Evolutionary conservation across 225 moss, liverwort and hornwort species (phyloP).

Genomic region (Takakia lepidozioides): DNA sequence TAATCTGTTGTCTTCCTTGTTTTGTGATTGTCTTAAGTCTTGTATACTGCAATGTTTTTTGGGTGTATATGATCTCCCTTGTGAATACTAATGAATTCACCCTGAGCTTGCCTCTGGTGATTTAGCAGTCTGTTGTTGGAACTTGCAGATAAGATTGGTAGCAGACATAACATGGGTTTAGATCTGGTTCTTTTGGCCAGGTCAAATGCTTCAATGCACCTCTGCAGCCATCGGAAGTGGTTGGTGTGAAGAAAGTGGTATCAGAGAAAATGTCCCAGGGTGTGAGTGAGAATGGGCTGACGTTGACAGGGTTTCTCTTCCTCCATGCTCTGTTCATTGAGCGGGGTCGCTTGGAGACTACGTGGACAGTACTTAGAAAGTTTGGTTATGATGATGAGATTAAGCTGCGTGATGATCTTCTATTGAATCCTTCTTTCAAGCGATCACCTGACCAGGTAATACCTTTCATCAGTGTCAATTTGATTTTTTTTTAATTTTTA

Average conservation of each 20-base stretch:
- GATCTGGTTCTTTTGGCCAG: conserved; percentile 20
- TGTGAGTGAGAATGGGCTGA: conserved; percentile 85
- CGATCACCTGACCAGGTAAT: conserved; percentile 81
- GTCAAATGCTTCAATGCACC: conserved; percentile 99
- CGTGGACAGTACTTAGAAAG: conserved; percentile 95
- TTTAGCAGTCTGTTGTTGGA: too few species aligned
- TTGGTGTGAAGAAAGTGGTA: conserved; percentile 92
- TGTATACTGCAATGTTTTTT: too few species aligned
- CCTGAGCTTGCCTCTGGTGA: too few species aligned
- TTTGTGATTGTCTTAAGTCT: too few species aligned
- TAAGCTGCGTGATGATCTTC: conserved; percentile 76
- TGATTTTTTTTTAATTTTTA: too few species aligned
- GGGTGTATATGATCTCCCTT: too few species aligned
- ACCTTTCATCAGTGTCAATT: too few species aligned
- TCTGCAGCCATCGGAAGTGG: conserved; percentile 87
- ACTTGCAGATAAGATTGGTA: too few species aligned
- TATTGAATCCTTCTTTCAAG: conserved; percentile 77
- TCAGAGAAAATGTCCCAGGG: conserved; percentile 97
- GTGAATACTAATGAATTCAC: too few species aligned
- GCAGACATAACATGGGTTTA: too few species aligned
- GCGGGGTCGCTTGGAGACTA: conserved; percentile 91
- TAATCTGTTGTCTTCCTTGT: too few species aligned
- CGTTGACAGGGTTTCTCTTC: conserved; percentile 88
- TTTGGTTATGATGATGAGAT: conserved; percentile 98
- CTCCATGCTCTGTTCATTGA: conserved; percentile 94